Evolutionary conservation across 2,329 filamentous ascomycete genomes (phyloP).

Genomic region (Mycosphaerella arachidis): DNA sequence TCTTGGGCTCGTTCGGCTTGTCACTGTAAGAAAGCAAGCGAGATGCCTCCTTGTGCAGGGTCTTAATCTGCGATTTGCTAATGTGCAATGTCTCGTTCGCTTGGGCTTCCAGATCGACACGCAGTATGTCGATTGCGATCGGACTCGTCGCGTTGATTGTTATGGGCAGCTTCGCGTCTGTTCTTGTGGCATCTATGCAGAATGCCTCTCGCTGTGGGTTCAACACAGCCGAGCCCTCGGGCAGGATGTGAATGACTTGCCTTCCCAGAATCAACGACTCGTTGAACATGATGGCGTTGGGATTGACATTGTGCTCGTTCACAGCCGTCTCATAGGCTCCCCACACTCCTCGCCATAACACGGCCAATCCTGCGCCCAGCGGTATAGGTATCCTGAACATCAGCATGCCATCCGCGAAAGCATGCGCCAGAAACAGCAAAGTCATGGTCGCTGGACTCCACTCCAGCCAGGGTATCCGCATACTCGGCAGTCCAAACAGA

Average conservation of each 20-base stretch:
- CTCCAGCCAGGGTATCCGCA: slow-evolving; percentile 95
- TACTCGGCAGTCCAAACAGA: slow-evolving; percentile 76
- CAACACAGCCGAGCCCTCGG: slow-evolving; percentile 82
- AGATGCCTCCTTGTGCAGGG: slow-evolving; percentile 65
- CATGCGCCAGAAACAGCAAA: slow-evolving; percentile 66
- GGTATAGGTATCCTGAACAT: slow-evolving; percentile 89
- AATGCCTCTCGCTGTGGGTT: slow-evolving; percentile 79
- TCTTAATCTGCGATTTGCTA: slow-evolving; percentile 66
- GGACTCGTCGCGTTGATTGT: slow-evolving; percentile 92
- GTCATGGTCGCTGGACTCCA: slow-evolving; percentile 73
- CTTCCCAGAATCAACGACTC: slow-evolving; percentile 90
- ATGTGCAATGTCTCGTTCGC: slow-evolving; percentile 76
- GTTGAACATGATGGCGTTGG: slow-evolving; percentile 82
- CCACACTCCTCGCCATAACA: slow-evolving; percentile 75
- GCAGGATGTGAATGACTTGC: slow-evolving; percentile 95
- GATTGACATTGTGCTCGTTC: slow-evolving; percentile 87
- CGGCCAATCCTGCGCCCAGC: slow-evolving; percentile 66
- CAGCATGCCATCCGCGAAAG: slow-evolving; percentile 71
- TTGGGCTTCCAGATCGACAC: slow-evolving; percentile 77
- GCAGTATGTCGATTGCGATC: slow-evolving; percentile 80
- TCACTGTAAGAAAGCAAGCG: slow-evolving; percentile 51
- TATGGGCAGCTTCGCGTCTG: slow-evolving; percentile 67
- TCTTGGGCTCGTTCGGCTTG: slow-evolving; percentile 36
- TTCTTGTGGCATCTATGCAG: slow-evolving; percentile 66
- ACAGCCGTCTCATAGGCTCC: slow-evolving; percentile 82